Evolutionary conservation across 306 rosid species (phyloP).

Genomic region (Urtica urens): DNA sequence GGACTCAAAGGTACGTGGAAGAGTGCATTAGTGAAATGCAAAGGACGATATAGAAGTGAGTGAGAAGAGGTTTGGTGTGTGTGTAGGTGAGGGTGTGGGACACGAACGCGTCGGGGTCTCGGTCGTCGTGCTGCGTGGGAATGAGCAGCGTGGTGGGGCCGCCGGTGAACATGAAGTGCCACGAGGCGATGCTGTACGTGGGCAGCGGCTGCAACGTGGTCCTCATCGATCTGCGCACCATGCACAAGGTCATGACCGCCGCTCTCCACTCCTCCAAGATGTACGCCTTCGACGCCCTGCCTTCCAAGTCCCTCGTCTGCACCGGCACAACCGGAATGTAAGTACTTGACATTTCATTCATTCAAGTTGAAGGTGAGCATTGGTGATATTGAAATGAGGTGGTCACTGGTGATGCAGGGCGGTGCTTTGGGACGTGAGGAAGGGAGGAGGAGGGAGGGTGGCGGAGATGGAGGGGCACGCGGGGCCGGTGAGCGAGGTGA

Average conservation of each 20-base stretch:
- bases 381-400: not conserved
- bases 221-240: conserved; percentile 72
- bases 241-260: conserved; percentile 51
- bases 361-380: not conserved
- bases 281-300: conserved; percentile 46
- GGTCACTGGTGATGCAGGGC: conserved; percentile 49
- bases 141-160: conserved; percentile 48
- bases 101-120: conserved; percentile 32
- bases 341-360: not conserved
- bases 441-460: conserved; percentile 40
- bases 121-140: conserved; percentile 77
- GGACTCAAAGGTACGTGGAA: conserved; percentile 70
- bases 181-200: conserved; percentile 58
- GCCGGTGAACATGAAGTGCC: conserved; percentile 59
- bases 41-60: too few species aligned
- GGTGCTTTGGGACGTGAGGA: conserved; percentile 74
- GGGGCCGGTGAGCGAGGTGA: conserved; percentile 41
- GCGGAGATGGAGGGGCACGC: conserved; percentile 57
- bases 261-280: conserved; percentile 35
- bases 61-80: not conserved
- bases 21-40: too few species aligned
- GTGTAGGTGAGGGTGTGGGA: conserved; percentile 83
- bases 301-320: conserved; percentile 60
- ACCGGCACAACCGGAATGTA: conserved; percentile 67
- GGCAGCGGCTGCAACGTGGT: conserved; percentile 59